Evolutionary conservation across 2,329 filamentous ascomycete species (phyloP).

Genomic region (Thielaviopsis populi): DNA sequence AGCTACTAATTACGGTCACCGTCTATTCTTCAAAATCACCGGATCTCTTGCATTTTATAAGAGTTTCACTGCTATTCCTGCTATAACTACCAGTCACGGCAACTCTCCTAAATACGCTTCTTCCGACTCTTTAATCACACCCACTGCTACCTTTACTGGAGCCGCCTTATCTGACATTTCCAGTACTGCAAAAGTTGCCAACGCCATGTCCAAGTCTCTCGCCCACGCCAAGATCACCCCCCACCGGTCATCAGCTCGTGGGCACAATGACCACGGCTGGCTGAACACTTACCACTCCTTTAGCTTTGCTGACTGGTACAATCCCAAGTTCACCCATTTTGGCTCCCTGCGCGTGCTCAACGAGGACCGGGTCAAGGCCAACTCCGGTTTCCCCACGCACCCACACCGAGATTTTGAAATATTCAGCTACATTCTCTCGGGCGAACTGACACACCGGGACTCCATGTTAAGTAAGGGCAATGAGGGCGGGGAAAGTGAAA

Average conservation of each 20-base stretch:
- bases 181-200: slow-evolving; percentile 27
- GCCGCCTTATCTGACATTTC: slow-evolving; percentile 21
- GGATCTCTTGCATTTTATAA: slow-evolving; percentile 18
- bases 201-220: slow-evolving; percentile 47
- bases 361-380: slow-evolving; percentile 65
- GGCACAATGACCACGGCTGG: slow-evolving; percentile 74
- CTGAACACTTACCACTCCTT: slow-evolving; percentile 79
- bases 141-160: slow-evolving; percentile 4
- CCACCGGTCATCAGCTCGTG: slow-evolving; percentile 55
- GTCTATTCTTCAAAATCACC: slow-evolving; percentile 16
- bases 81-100: slow-evolving; percentile 15
- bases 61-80: slow-evolving; percentile 9
- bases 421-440: slow-evolving; percentile 73
- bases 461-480: slow-evolving; percentile 60
- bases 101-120: slow-evolving; percentile 16
- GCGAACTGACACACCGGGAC: slow-evolving; percentile 77
- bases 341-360: slow-evolving; percentile 74
- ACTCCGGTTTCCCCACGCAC: slow-evolving; percentile 70
- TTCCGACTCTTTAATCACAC: slow-evolving; percentile 12
- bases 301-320: slow-evolving; percentile 59
- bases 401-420: slow-evolving; percentile 79
- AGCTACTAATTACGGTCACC: slow-evolving; percentile 20
- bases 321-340: slow-evolving; percentile 52
- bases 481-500: slow-evolving; percentile 43
- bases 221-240: slow-evolving; percentile 57